Base-by-base conservation (phyloP, 768 basidiomycete species). In the Nevesoporus exiguus region DNA sequence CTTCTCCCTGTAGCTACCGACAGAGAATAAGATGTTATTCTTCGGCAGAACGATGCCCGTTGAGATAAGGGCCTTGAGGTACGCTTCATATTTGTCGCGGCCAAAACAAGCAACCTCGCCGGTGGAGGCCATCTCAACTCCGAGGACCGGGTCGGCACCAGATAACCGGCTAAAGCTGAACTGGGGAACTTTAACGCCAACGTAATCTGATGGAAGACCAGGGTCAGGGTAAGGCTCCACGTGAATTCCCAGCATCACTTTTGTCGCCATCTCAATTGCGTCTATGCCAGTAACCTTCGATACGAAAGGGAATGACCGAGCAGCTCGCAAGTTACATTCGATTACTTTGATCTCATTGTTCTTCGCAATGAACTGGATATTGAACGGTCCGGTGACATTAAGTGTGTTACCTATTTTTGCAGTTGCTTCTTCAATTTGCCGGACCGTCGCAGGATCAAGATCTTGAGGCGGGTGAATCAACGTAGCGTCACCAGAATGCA, bases 291-390 rank as follows among this genome's bases (percentile, higher is more conserved):
- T 98, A 56, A 97, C 93, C 73, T 99, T 99, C 8, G 94, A 97
- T 24, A 99, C 96, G 77, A 99, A 99, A 39, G 96, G 96, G 84
- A 96, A 98, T 0, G 96, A 98, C 57, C 96, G 84, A 22, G 96
- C 96, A 0, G 97, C 97, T 52, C 96, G 92, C 31, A 99, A 77
- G 74, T 99, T 99, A 74, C 96, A 98, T 72, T 99, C 96, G 70
- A 99, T 99, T 64, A 99, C 96, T 80, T 99, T 99, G 80, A 99
- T 98, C 73, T 98, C 96, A 76, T 98, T 98, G 76, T 99, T 90
- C 82, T 99, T 99, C 47, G 96, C 96, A 63, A 99, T 98, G 75
- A 99, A 98, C 76, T 99, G 96, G 68, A 99, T 99, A 69, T 99
- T 99, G 84, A 89, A 98, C 1, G 96, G 96, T 7, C 96, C 97